phyloP scores from a whole-genome alignment of 1,139 yeast species.

The Blastobotrys elegans region DNA sequence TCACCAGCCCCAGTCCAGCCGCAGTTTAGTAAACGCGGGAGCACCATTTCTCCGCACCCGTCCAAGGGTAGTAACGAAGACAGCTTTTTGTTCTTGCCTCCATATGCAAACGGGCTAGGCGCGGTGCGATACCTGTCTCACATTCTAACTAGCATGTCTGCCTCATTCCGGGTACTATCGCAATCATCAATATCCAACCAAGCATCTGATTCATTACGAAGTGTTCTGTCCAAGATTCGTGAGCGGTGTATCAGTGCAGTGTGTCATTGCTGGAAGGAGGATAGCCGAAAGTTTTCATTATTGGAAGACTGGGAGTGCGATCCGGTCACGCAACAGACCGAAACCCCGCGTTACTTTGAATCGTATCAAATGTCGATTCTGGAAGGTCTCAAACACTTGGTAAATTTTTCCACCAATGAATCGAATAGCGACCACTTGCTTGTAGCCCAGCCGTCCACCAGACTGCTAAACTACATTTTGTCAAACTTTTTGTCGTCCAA shows the following conservation, averaged over 20 bases:
- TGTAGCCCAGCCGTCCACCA: slow-evolving; percentile 48
- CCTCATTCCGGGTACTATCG: slow-evolving; percentile 42
- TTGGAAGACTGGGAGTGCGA: slow-evolving; percentile 41
- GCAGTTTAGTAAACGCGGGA: neutral
- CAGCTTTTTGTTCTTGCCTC: slow-evolving; percentile 55
- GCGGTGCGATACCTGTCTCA: slow-evolving; percentile 46
- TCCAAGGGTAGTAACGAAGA: slow-evolving; percentile 14
- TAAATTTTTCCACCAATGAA: slow-evolving; percentile 22
- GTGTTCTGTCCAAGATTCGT: slow-evolving; percentile 36
- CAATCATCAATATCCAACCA: slow-evolving; percentile 40
- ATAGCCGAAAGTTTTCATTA: slow-evolving; percentile 40
- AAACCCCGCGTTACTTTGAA: slow-evolving; percentile 26
- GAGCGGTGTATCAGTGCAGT: slow-evolving; percentile 45
- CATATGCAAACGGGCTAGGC: slow-evolving; percentile 54
- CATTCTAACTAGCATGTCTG: slow-evolving; percentile 38
- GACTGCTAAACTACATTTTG: slow-evolving; percentile 42
- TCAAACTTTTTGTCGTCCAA: slow-evolving; percentile 37
- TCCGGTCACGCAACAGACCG: slow-evolving; percentile 22
- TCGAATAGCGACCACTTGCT: slow-evolving; percentile 19
- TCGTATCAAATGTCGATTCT: slow-evolving; percentile 33
- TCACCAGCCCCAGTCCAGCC: slow-evolving; percentile 7
- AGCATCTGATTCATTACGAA: slow-evolving; percentile 37
- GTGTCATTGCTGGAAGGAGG: slow-evolving; percentile 48
- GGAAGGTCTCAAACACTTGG: slow-evolving; percentile 28
- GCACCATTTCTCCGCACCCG: neutral